Conservation (phyloP, 352 stramenopile genomes). For the Pythium insidiosum region DNA sequence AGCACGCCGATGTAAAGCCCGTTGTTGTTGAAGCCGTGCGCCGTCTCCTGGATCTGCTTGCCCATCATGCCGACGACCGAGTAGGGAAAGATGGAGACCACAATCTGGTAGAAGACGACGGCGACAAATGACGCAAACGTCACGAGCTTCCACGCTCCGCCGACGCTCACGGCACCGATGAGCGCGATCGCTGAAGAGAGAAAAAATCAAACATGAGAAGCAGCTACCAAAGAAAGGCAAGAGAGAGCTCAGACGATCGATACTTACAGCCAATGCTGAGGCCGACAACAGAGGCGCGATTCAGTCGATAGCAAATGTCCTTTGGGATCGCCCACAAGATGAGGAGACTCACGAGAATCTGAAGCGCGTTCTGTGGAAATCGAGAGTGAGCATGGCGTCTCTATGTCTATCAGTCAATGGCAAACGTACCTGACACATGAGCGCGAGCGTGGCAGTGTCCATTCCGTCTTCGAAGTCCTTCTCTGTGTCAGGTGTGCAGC, state of each 20-base stretch:
- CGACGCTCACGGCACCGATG: conserved; percentile 41
- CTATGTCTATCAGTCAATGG: no score
- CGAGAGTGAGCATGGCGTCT: background rate
- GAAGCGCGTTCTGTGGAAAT: conserved; percentile 39
- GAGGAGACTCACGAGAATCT: conserved; percentile 40
- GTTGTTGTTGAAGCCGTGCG: conserved; percentile 76
- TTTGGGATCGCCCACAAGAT: conserved; percentile 47
- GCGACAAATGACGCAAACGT: conserved; percentile 48
- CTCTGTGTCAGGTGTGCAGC: conserved; percentile 24
- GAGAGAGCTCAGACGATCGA: background rate
- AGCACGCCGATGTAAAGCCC: conserved; percentile 70
- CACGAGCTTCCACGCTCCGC: conserved; percentile 26
- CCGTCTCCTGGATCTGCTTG: conserved; percentile 62
- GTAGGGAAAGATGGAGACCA: conserved; percentile 66
- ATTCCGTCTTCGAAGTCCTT: conserved; percentile 41
- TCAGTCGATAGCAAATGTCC: conserved; percentile 36
- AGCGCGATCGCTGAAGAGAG: conserved; percentile 33
- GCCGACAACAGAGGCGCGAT: conserved; percentile 32
- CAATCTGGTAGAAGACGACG: conserved; percentile 53
- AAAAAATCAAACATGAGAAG: background rate
- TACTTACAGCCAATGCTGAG: conserved; percentile 40
- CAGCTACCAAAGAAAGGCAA: background rate
- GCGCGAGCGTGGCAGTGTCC: conserved; percentile 47
- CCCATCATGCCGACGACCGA: conserved; percentile 74
- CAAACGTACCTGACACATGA: conserved; percentile 37